These are phyloP conservation scores for Scedosporium boydii DNA, from an alignment of 2,329 filamentous ascomycete species.

Conservation along the genomic window DNA sequence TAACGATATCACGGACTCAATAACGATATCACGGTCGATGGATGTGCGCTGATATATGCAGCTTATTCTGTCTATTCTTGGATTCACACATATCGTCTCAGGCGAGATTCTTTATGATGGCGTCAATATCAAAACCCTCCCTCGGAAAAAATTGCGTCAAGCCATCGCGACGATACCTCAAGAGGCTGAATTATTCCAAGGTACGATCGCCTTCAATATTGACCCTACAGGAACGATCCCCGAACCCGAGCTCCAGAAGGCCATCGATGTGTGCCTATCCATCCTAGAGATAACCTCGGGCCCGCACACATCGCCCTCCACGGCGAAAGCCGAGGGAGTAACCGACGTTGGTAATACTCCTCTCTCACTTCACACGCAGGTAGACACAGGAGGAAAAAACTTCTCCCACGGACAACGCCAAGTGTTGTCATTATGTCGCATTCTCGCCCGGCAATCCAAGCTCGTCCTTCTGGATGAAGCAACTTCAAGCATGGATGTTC, in stretches of 20 bases:
- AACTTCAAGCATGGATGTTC: slow-evolving; percentile 38
- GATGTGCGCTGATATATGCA: neutral
- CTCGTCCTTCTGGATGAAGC: slow-evolving; percentile 40
- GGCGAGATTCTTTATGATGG: slow-evolving; percentile 37
- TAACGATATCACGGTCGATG: too few relatives aligned
- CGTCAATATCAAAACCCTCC: slow-evolving; percentile 32
- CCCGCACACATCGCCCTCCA: neutral
- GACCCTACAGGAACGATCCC: slow-evolving; percentile 45
- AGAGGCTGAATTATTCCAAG: slow-evolving; percentile 38
- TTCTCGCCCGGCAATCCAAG: slow-evolving; percentile 34
- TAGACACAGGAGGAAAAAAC: slow-evolving; percentile 33
- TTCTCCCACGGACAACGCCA: slow-evolving; percentile 40
- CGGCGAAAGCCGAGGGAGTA: slow-evolving; percentile 17
- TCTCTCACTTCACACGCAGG: slow-evolving; percentile 27
- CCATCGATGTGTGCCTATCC: slow-evolving; percentile 44
- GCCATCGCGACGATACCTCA: slow-evolving; percentile 40
- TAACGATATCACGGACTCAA: too few relatives aligned
- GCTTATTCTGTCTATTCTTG: slow-evolving; percentile 35
- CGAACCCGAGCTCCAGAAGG: slow-evolving; percentile 43
- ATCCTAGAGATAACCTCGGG: slow-evolving; percentile 28
- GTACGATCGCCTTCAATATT: slow-evolving; percentile 36
- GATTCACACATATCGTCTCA: slow-evolving; percentile 29
- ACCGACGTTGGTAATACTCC: slow-evolving; percentile 7
- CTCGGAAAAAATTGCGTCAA: slow-evolving; percentile 31
- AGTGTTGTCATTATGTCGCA: slow-evolving; percentile 36